Evolutionary conservation across 129 eudicot genomes (phyloP).

Genomic region (sunflower (Helianthus annuus)): DNA sequence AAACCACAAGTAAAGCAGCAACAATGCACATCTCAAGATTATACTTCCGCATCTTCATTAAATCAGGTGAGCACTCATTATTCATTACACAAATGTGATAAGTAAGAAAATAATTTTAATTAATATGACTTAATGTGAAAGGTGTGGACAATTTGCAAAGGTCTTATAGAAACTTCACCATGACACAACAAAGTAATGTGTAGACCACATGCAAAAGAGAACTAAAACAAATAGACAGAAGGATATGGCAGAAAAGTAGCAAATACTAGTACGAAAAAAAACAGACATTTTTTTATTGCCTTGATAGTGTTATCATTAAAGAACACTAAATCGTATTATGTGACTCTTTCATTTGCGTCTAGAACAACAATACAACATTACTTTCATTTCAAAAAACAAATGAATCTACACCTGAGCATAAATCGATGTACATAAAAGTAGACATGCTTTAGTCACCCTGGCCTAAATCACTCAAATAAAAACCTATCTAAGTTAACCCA

Average conservation of each 20-base stretch:
- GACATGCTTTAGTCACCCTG: no score
- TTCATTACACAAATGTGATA: not conserved
- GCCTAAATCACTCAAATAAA: no score
- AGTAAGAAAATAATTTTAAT: not conserved
- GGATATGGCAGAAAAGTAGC: not conserved
- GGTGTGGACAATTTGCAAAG: not conserved
- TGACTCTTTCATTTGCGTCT: no score
- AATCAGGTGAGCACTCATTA: not conserved
- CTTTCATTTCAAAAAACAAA: not conserved
- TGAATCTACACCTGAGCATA: not conserved
- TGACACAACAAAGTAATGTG: not conserved
- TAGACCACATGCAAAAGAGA: not conserved
- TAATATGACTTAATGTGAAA: not conserved
- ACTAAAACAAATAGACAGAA: not conserved
- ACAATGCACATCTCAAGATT: not conserved
- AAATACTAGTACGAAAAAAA: not conserved
- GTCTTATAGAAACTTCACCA: not conserved
- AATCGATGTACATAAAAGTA: not conserved
- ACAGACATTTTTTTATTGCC: no score
- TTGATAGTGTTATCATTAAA: no score
- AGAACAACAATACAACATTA: not conserved
- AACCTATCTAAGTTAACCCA: no score
- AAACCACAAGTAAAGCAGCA: not conserved
- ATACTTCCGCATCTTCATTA: constrained; percentile 4
- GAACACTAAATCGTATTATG: not conserved